phyloP scores from a whole-genome alignment of 495 filamentous ascomycete genomes.

The Cenococcum geophilum region DNA sequence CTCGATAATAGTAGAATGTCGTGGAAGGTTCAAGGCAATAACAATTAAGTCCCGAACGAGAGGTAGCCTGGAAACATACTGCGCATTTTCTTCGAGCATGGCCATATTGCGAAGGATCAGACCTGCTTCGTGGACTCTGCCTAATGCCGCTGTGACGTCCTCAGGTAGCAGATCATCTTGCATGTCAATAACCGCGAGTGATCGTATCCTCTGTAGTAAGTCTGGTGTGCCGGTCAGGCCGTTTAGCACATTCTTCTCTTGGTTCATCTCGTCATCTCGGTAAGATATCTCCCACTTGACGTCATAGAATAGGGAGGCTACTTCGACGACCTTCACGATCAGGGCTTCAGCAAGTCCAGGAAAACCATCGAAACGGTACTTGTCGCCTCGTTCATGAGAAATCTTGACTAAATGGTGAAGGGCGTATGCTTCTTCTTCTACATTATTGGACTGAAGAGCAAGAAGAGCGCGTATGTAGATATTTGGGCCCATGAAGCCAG shows the following conservation, averaged over 20 bases:
- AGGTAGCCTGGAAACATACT: constrained; percentile 65
- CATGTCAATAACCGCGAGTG: constrained; percentile 47
- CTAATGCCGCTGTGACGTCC: constrained; percentile 59
- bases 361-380: constrained; percentile 89
- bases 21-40: constrained; percentile 72
- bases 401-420: constrained; percentile 92
- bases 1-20: constrained; percentile 68
- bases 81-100: constrained; percentile 80
- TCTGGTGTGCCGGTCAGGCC: constrained; percentile 71
- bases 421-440: constrained; percentile 79
- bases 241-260: constrained; percentile 53
- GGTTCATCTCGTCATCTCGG: constrained; percentile 48
- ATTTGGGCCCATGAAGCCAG: constrained; percentile 64
- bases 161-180: constrained; percentile 69
- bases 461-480: constrained; percentile 80
- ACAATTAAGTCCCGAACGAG: constrained; percentile 73
- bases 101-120: constrained; percentile 91
- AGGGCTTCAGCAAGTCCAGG: constrained; percentile 84
- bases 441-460: constrained; percentile 71
- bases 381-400: constrained; percentile 87
- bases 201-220: constrained; percentile 60
- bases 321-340: constrained; percentile 70
- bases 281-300: constrained; percentile 77
- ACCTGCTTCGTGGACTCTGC: constrained; percentile 76
- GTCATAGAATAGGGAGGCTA: constrained; percentile 69